A percentile compares a stretch with the other conserved stretches of the same genome.
Evolutionary conservation across 225 moss, liverwort and hornwort species (phyloP).

Genomic region (Lunularia cruciata): DNA sequence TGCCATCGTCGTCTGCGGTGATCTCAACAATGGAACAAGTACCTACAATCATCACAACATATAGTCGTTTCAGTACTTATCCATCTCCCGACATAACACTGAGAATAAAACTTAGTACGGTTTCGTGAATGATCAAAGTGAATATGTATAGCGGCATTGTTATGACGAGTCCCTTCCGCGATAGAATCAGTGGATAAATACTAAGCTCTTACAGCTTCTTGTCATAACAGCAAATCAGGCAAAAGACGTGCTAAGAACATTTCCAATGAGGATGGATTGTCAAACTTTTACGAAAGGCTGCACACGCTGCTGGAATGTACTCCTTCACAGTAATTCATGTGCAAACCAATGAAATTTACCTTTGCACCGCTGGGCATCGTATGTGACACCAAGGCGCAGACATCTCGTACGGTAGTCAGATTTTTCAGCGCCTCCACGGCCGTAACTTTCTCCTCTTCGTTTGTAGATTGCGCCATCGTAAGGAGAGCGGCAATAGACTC

Average conservation of each 20-base stretch:
- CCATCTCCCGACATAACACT: too few species aligned
- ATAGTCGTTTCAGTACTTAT: too few species aligned
- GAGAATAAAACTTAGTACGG: too few species aligned
- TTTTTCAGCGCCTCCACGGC: slow-evolving; percentile 61
- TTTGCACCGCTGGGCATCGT: slow-evolving; percentile 59
- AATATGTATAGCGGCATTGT: too few species aligned
- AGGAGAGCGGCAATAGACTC: slow-evolving; percentile 59
- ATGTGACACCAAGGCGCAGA: slow-evolving; percentile 52
- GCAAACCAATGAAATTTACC: slow-evolving; percentile 39
- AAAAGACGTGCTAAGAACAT: too few species aligned
- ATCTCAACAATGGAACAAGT: slow-evolving; percentile 55
- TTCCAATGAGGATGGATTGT: not conserved
- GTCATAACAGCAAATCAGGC: too few species aligned
- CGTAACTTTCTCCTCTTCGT: slow-evolving; percentile 56
- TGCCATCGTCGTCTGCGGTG: slow-evolving; percentile 27
- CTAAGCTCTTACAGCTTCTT: too few species aligned
- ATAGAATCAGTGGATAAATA: too few species aligned
- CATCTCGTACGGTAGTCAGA: slow-evolving; percentile 48
- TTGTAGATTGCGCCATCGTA: slow-evolving; percentile 62
- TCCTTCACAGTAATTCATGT: not conserved
- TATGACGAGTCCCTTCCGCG: too few species aligned
- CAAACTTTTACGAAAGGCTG: too few species aligned
- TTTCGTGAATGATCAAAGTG: too few species aligned
- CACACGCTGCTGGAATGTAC: not conserved
- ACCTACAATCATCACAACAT: slow-evolving; percentile 37